phyloP scores from a whole-genome alignment of 208 protist genomes.

The Angomonas ambiguus region DNA sequence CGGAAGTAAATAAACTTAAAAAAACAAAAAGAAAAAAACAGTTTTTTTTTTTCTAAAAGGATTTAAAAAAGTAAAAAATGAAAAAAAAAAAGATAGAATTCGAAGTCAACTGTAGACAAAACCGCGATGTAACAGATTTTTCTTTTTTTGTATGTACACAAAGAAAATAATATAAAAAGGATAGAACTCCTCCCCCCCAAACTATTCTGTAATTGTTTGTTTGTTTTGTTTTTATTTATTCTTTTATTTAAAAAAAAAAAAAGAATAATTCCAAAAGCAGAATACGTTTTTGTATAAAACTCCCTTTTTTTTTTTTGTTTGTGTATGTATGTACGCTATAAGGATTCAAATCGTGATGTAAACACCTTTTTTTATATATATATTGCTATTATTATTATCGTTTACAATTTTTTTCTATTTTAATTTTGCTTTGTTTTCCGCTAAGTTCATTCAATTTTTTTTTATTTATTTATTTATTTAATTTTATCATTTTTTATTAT shows the following conservation, averaged over 20 bases:
- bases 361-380: neutral
- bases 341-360: neutral
- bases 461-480: neutral
- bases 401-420: neutral
- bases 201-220: neutral
- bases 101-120: too few species aligned
- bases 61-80: neutral
- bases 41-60: neutral
- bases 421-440: neutral
- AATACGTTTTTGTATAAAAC: neutral
- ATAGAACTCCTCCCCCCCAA: neutral
- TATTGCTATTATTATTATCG: neutral
- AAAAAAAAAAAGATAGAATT: too few species aligned
- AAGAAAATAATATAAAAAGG: neutral
- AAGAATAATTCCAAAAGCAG: neutral
- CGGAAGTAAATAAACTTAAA: neutral
- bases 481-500: neutral
- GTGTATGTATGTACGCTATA: neutral
- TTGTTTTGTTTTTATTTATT: neutral
- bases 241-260: too few species aligned
- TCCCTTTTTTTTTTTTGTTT: neutral
- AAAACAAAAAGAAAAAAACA: slow-evolving; percentile 12
- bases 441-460: neutral
- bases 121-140: too few species aligned
- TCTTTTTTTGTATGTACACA: neutral